Evolutionary conservation across 1,284 basidiomycete genomes (phyloP).

Genomic region (Waitea zeae): DNA sequence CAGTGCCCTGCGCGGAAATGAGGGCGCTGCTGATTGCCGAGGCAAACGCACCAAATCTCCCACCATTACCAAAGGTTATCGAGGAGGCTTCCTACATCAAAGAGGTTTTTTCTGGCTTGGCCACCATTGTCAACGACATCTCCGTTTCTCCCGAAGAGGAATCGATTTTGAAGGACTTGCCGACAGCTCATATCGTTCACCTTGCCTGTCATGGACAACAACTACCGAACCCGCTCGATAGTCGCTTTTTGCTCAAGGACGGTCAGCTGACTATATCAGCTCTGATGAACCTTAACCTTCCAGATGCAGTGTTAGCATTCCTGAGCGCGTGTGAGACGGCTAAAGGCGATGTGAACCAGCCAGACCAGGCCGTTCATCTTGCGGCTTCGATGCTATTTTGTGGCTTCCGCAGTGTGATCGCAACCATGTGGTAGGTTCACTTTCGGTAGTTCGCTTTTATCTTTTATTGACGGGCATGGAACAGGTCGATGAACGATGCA

Average conservation of each 20-base stretch:
- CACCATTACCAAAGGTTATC: background rate
- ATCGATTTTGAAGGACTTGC: background rate
- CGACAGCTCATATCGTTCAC: slow-evolving; percentile 3
- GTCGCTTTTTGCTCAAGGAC: slow-evolving; percentile 4
- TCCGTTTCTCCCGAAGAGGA: background rate
- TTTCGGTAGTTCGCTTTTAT: background rate
- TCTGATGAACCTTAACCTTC: slow-evolving; percentile 1
- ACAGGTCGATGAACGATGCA: background rate
- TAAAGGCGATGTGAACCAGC: slow-evolving; percentile 2
- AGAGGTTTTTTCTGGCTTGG: background rate
- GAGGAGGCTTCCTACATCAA: background rate
- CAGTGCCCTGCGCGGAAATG: background rate
- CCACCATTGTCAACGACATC: too few relatives aligned
- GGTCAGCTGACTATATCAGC: slow-evolving; percentile 1
- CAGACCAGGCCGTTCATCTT: slow-evolving; percentile 6
- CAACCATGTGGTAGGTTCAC: slow-evolving; percentile 8
- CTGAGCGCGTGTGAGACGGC: slow-evolving; percentile 8
- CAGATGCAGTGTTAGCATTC: slow-evolving; percentile 7
- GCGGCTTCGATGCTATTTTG: slow-evolving; percentile 7
- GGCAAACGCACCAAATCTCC: background rate
- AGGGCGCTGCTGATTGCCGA: background rate
- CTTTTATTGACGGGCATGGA: background rate
- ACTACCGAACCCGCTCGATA: slow-evolving; percentile 4
- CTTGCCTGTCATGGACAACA: slow-evolving; percentile 8
- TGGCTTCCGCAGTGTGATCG: slow-evolving; percentile 7